Conservation (phyloP, 164 flowering plant species). For the Malania oleifera region DNA sequence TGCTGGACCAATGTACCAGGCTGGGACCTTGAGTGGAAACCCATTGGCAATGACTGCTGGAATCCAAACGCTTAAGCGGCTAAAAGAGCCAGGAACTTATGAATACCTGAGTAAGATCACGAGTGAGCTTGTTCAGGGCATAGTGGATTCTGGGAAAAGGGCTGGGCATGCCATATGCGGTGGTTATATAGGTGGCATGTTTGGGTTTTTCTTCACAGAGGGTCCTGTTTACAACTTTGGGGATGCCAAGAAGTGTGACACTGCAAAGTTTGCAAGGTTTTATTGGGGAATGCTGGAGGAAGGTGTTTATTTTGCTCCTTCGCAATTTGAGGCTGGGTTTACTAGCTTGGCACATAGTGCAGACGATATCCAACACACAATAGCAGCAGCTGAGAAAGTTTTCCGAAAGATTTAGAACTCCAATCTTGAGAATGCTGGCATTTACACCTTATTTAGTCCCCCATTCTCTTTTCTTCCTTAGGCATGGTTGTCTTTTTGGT, state of each 20-base stretch:
- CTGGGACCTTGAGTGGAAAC: slow-evolving; percentile 95
- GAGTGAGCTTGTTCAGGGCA: slow-evolving; percentile 56
- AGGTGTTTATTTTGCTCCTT: slow-evolving; percentile 93
- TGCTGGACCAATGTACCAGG: slow-evolving; percentile 97
- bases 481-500: background rate
- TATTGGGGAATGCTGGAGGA: slow-evolving; percentile 79
- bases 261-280: slow-evolving; percentile 75
- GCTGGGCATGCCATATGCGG: slow-evolving; percentile 86
- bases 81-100: slow-evolving; percentile 60
- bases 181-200: slow-evolving; percentile 79
- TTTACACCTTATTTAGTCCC: no score
- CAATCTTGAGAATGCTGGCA: no score
- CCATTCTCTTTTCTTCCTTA: no score
- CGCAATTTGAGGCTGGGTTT: slow-evolving; percentile 97
- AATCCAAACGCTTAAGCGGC: slow-evolving; percentile 76
- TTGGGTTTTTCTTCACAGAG: slow-evolving; percentile 87
- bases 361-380: slow-evolving; percentile 68
- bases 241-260: slow-evolving; percentile 90
- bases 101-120: slow-evolving; percentile 69
- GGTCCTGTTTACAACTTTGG: slow-evolving; percentile 83
- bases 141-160: slow-evolving; percentile 66
- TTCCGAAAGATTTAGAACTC: slow-evolving; percentile 39
- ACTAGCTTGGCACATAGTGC: slow-evolving; percentile 82
- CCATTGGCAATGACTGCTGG: slow-evolving; percentile 99
- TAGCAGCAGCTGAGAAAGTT: slow-evolving; percentile 85